phyloP scores from a whole-genome alignment of 1,284 basidiomycete species.

The Ganoderma lucidum region DNA sequence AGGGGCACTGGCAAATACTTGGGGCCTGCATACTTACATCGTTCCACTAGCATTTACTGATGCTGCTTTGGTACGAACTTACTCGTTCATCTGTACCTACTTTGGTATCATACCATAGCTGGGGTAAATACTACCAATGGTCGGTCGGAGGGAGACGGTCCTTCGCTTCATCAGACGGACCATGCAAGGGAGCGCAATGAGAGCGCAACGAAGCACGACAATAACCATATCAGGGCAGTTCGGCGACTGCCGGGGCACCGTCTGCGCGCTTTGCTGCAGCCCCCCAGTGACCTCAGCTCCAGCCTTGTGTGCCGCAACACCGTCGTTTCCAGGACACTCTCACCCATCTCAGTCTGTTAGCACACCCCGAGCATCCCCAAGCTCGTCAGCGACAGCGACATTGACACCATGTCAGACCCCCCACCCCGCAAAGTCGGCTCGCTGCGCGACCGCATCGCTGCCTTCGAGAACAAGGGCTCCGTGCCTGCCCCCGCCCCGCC shows the following conservation, averaged over 20 bases:
- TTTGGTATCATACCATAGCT: background rate
- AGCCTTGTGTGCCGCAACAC: background rate
- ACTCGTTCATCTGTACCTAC: background rate
- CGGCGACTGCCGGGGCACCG: conserved; percentile 12
- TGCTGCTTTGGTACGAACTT: no score
- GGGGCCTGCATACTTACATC: background rate
- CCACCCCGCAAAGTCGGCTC: conserved; percentile 72
- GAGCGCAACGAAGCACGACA: background rate
- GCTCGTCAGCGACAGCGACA: conserved; percentile 2
- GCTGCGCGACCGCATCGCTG: conserved; percentile 83
- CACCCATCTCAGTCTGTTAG: background rate
- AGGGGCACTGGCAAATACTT: no score
- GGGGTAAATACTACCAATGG: background rate
- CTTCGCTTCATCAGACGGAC: background rate
- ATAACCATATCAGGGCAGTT: conserved; percentile 1
- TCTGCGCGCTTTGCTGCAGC: background rate
- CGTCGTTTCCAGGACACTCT: conserved; percentile 1
- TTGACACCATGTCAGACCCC: conserved; percentile 53
- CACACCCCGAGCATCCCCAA: background rate
- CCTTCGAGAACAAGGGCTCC: conserved; percentile 72
- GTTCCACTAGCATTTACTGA: background rate
- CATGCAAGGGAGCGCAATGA: background rate
- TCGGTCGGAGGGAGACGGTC: background rate
- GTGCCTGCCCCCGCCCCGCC: conserved; percentile 54
- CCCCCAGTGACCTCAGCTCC: background rate